Evolutionary conservation across 805 yeast species (phyloP).

Genomic region (Suhomyces kilbournensis): DNA sequence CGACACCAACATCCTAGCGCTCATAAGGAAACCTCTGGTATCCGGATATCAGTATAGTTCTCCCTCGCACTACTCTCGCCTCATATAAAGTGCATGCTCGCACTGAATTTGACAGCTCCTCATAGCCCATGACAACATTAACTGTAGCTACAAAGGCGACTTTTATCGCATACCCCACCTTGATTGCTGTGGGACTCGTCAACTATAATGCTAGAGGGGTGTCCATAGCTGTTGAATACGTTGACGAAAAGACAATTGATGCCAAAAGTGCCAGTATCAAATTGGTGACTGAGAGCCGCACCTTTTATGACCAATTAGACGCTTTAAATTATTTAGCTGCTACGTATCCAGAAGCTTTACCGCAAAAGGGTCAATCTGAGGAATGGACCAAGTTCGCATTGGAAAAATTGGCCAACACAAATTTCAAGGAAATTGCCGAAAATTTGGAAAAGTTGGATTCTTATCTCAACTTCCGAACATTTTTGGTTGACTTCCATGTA

Average conservation of each 20-base stretch:
- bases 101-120: too few species aligned
- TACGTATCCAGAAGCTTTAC: constrained; percentile 47
- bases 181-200: constrained; percentile 75
- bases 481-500: constrained; percentile 58
- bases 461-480: constrained; percentile 82
- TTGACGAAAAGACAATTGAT: constrained; percentile 61
- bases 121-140: constrained; percentile 41
- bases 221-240: constrained; percentile 57
- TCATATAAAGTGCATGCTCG: too few species aligned
- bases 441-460: constrained; percentile 78
- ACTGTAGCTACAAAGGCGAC: constrained; percentile 85
- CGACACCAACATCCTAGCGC: too few species aligned
- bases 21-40: too few species aligned
- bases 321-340: constrained; percentile 50
- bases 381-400: constrained; percentile 66
- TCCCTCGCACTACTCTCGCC: too few species aligned
- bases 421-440: constrained; percentile 78
- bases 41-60: too few species aligned
- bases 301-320: constrained; percentile 40
- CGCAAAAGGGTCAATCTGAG: constrained; percentile 30
- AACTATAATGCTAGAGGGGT: constrained; percentile 45
- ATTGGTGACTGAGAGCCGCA: constrained; percentile 39
- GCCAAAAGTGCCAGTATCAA: constrained; percentile 38
- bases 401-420: constrained; percentile 69
- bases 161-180: constrained; percentile 69